phyloP scores from a whole-genome alignment of 495 filamentous ascomycete genomes.

The Cudoniella acicularis region DNA sequence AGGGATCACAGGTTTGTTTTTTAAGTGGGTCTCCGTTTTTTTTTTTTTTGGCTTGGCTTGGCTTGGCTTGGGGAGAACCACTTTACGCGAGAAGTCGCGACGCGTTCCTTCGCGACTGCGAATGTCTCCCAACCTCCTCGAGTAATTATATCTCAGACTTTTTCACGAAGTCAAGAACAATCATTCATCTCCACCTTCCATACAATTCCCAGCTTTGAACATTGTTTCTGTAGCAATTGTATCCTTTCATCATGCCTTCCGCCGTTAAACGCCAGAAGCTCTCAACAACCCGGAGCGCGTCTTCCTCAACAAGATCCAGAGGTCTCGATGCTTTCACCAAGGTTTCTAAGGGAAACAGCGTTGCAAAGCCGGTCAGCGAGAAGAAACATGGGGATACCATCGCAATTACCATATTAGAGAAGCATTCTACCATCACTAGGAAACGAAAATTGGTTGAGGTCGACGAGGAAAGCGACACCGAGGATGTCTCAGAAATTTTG shows the following conservation, averaged over 20 bases:
- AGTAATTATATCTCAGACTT: not conserved
- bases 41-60: not conserved
- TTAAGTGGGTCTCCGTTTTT: not conserved
- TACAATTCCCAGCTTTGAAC: constrained; percentile 4
- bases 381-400: constrained; percentile 15
- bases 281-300: constrained; percentile 5
- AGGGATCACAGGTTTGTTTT: not conserved
- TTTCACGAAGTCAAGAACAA: constrained; percentile 2
- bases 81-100: constrained; percentile 25
- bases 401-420: not conserved
- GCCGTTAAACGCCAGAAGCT: constrained; percentile 24
- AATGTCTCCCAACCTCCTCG: constrained; percentile 20
- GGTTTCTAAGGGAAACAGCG: constrained; percentile 22
- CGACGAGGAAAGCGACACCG: constrained; percentile 16
- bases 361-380: constrained; percentile 13
- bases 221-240: constrained; percentile 16
- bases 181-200: constrained; percentile 14
- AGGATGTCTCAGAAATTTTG: constrained; percentile 1
- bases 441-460: constrained; percentile 20
- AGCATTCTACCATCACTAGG: not conserved
- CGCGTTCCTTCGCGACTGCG: constrained; percentile 15
- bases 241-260: constrained; percentile 23
- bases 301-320: constrained; percentile 1
- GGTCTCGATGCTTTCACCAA: constrained; percentile 23
- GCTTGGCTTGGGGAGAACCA: constrained; percentile 13